Base-by-base conservation (phyloP, 768 basidiomycete genomes). In the Psilocybe sp. region DNA sequence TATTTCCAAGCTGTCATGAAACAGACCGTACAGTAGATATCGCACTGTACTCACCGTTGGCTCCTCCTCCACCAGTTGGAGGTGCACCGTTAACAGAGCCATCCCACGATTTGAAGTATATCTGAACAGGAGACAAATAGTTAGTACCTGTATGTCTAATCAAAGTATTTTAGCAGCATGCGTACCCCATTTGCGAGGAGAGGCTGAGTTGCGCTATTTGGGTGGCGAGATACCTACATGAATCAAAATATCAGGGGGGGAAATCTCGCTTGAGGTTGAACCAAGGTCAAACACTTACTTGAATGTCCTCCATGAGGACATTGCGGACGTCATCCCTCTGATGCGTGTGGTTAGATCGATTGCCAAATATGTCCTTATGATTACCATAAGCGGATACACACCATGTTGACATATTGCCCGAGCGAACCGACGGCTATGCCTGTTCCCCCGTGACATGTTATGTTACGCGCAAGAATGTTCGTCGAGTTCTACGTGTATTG, bases 391-490 rank as follows among this genome's bases (percentile, higher is more conserved):
- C 10, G 37, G 23, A 28, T 9, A 46, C 66, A 50, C 51, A 82
- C 79, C 60, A 81, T 52, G 48, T 79, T 69, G 8, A 67, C 68
- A 53, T 82, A 84, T 63, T 82, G 79, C 12, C 79, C 82, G 12
- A 85, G 62, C 18, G 80, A 81, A 13, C 80, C 81, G 56, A 82
- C 76, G 1, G 82, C 81, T 31, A 84, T 74, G 2, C 81, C 81
- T 52, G 81, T 82, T 10, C 81, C 82, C 13, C 81, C 82, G 15
- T 74, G 70, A 54, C 81, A 83, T 44, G 73, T 75, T 40, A 81
- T 68, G 52, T 79, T 76, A 5, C 67, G 63, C 0, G 71, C 75
- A 18, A 75, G 23, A 46, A 84, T 61, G 53, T 80, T 79, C 3
- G 81, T 75, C 31, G 78, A 78, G 60, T 83, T 83, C 80, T 81